Base-by-base conservation (phyloP, 139 green algal genomes). In the Chlorella sp. region DNA sequence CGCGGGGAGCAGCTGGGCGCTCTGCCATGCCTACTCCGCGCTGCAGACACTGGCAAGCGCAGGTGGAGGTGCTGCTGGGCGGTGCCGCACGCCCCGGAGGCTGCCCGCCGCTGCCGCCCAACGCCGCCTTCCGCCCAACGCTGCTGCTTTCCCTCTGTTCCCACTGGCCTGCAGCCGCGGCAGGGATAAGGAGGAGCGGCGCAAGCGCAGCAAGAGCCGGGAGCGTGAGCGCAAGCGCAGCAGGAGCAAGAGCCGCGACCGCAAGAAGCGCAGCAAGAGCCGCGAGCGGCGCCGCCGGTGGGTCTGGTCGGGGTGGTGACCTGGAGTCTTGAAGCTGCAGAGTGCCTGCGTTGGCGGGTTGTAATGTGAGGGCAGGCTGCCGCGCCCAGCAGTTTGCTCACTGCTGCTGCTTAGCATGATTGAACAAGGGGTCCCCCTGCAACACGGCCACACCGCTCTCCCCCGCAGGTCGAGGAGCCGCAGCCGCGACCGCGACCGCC, bases 121-220 rank as follows among this genome's bases (percentile, higher is more conserved):
- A 3, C 51, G 24, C 51, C 51, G 46, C 11, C 46, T 7, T 60
- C 2, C n/a, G 51, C 51, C 16, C 51, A 24, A 11, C 51, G 51
- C 51, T 24, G n/a, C n/a, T n/a, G n/a, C 51, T 11, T 32, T 40
- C 64, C 32, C 34, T n/a, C 5, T 6, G 22, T 22, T 17, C 40
- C 34, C 14, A 16, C 41, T 70, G 32, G 32, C 17, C 13, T 70
- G 64, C 64, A 70, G 30, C 64, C 28, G 76, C 9, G 32, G 77
- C 24, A 84, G 76, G 64, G n/a, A 54, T 34, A 76, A 78, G 58
- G 73, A 88, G 32, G 62, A 80, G 20, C 54, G 85, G 13, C 83
- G 73, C 41, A 79, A 67, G 68, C 85, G 86, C 54, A 64, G 34
- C 36, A 54, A 58, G 2, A 60, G 65, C 60, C 83, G 70, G 38